These are phyloP conservation scores for Hortiboletus rubellus DNA, from an alignment of 1,284 basidiomycete species.

Conservation along the genomic window DNA sequence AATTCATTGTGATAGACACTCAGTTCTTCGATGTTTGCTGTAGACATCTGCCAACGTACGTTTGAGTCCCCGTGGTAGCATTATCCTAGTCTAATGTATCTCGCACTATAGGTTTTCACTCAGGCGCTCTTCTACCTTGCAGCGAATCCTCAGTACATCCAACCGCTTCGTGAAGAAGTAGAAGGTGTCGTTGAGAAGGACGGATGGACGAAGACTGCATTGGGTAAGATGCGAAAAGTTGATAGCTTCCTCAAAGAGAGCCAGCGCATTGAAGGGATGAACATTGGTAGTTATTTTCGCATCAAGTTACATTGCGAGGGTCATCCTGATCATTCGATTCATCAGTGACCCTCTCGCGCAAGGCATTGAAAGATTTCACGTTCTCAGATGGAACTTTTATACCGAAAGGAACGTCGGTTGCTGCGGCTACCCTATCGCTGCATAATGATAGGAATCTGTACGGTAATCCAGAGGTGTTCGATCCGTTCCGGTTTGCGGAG, in stretches of 20 bases:
- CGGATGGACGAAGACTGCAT: conserved; percentile 45
- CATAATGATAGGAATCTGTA: conserved; percentile 34
- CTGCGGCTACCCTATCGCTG: conserved; percentile 19
- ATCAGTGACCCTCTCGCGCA: conserved; percentile 36
- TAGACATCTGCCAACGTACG: conserved; percentile 18
- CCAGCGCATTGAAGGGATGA: conserved; percentile 31
- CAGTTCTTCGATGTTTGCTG: no score
- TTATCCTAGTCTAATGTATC: no score
- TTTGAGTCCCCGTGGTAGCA: no score
- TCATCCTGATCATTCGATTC: neutral
- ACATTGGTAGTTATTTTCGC: conserved; percentile 21
- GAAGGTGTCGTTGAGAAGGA: conserved; percentile 36
- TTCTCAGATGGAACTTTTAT: conserved; percentile 45
- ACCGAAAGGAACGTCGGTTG: conserved; percentile 38
- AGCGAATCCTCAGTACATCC: conserved; percentile 38
- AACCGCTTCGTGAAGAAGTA: conserved; percentile 45
- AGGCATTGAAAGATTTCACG: conserved; percentile 38
- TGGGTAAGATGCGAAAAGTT: conserved; percentile 43
- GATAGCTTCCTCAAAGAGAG: conserved; percentile 51
- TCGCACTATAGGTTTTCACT: conserved; percentile 3
- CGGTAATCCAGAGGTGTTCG: conserved; percentile 28
- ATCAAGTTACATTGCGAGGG: no score
- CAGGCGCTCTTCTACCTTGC: conserved; percentile 41
- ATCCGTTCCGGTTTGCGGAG: conserved; percentile 36
- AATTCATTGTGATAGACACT: no score